These are phyloP conservation scores for Epichloe amarillans DNA, from an alignment of 2,329 filamentous ascomycete genomes.

Conservation along the genomic window DNA sequence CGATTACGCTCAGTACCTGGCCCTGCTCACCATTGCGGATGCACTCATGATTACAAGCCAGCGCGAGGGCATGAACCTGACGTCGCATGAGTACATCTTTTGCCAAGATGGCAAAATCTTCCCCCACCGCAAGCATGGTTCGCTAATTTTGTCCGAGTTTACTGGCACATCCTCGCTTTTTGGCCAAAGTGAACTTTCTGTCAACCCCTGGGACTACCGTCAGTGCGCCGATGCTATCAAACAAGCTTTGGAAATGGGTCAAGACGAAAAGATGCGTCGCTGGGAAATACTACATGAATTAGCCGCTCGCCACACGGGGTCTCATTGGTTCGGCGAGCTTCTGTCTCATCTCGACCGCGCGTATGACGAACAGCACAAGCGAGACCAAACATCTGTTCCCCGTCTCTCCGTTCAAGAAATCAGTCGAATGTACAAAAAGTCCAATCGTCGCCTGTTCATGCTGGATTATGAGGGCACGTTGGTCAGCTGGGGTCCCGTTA, in stretches of 20 bases:
- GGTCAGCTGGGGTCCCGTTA: conserved; percentile 73
- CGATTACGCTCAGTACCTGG: conserved; percentile 84
- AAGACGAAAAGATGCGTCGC: conserved; percentile 57
- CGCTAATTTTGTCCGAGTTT: conserved; percentile 87
- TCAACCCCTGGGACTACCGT: conserved; percentile 93
- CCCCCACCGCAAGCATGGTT: conserved; percentile 64
- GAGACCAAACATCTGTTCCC: conserved; percentile 76
- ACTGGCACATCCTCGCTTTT: conserved; percentile 86
- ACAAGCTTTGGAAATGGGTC: conserved; percentile 65
- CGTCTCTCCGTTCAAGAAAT: conserved; percentile 61
- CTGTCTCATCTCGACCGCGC: conserved; percentile 56
- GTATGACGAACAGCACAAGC: conserved; percentile 72
- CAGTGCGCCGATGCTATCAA: conserved; percentile 79
- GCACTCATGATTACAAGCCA: conserved; percentile 89
- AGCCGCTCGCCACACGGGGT: conserved; percentile 70
- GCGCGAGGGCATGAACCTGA: conserved; percentile 94
- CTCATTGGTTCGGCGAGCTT: conserved; percentile 74
- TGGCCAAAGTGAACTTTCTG: conserved; percentile 62
- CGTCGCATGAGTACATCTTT: conserved; percentile 84
- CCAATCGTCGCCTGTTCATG: conserved; percentile 65
- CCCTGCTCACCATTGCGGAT: conserved; percentile 77
- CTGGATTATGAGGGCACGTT: conserved; percentile 91
- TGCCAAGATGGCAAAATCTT: conserved; percentile 73
- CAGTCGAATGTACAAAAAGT: conserved; percentile 49
- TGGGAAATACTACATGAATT: conserved; percentile 63